Percentiles rank a stretch among this genome's conserved stretches.
Evolutionary conservation across 2,329 filamentous ascomycete genomes (phyloP).

Genomic region (Aspergillus japonicus): DNA sequence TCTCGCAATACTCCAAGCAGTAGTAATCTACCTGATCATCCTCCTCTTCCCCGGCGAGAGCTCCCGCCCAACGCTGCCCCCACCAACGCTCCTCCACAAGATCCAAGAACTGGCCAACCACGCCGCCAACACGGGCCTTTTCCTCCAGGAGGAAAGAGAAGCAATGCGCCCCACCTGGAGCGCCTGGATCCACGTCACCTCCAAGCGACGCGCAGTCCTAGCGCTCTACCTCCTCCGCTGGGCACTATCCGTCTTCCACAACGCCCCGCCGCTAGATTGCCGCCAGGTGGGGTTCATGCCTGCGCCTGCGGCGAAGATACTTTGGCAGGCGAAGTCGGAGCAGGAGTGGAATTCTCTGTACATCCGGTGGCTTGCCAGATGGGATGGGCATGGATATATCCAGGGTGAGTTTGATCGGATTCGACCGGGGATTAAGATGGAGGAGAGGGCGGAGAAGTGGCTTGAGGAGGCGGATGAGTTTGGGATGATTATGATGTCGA

Average conservation of each 20-base stretch:
- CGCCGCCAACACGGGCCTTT: not conserved
- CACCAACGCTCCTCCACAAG: constrained; percentile 3
- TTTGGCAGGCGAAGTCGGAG: constrained; percentile 6
- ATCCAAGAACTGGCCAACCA: constrained; percentile 3
- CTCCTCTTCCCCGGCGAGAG: not conserved
- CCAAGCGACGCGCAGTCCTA: constrained; percentile 5
- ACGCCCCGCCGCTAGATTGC: not conserved
- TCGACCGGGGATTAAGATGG: constrained; percentile 1
- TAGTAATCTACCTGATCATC: constrained; percentile 1
- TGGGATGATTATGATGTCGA: constrained; percentile 10
- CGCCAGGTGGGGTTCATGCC: constrained; percentile 1
- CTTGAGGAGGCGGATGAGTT: constrained; percentile 11
- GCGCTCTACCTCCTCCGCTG: constrained; percentile 5
- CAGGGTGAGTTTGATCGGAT: constrained; percentile 6
- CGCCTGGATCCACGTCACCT: constrained; percentile 7
- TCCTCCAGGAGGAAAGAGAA: constrained; percentile 6
- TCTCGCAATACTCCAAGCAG: constrained; percentile 2
- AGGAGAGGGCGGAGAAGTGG: constrained; percentile 6
- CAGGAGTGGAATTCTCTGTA: constrained; percentile 6
- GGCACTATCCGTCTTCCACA: constrained; percentile 1
- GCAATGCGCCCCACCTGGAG: constrained; percentile 1
- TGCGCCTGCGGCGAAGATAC: constrained; percentile 4
- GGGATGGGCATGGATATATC: constrained; percentile 6
- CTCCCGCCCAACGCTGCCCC: not conserved
- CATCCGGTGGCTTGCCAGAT: constrained; percentile 7